phyloP scores from a whole-genome alignment of 139 green algal species.

The Asterochloris sp. region DNA sequence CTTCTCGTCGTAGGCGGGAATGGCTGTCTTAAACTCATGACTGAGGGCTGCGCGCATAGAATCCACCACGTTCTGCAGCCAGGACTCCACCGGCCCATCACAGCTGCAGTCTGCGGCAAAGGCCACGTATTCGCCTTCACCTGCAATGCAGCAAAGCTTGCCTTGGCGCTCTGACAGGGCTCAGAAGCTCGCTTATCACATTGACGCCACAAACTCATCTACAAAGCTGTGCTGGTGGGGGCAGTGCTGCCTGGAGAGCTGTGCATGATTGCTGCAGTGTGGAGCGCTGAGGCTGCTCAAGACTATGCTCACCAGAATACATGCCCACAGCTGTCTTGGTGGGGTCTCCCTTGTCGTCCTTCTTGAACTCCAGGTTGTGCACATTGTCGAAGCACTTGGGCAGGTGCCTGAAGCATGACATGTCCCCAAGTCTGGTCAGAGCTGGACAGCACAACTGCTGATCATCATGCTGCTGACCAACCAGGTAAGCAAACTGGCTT shows the following conservation, averaged over 20 bases:
- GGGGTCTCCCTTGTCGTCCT: conserved; percentile 37
- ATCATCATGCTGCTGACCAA: too few relatives aligned
- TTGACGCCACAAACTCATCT: too few relatives aligned
- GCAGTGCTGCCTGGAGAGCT: too few relatives aligned
- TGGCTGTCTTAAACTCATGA: conserved; percentile 72
- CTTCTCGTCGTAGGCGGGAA: conserved; percentile 85
- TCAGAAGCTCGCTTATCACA: too few relatives aligned
- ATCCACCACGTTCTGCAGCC: conserved; percentile 76
- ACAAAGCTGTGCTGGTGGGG: too few relatives aligned
- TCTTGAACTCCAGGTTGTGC: conserved; percentile 80
- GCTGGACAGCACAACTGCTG: too few relatives aligned
- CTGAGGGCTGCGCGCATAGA: conserved; percentile 70
- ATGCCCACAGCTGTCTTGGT: conserved; percentile 80
- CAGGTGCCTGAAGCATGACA: conserved; percentile 55
- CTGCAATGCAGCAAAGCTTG: conserved; percentile 7
- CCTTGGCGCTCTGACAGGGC: too few relatives aligned
- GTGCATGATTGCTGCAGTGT: too few relatives aligned
- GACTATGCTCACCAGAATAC: conserved; percentile 46
- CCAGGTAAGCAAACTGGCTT: too few relatives aligned
- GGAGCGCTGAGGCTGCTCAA: not conserved
- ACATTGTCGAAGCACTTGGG: conserved; percentile 92
- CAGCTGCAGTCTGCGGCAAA: conserved; percentile 72
- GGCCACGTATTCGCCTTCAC: conserved; percentile 81
- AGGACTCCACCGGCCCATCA: conserved; percentile 79
- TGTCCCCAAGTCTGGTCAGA: too few relatives aligned